Evolutionary conservation across 176 grass and related monocot species (phyloP).

Genomic region (Oryza punctata): DNA sequence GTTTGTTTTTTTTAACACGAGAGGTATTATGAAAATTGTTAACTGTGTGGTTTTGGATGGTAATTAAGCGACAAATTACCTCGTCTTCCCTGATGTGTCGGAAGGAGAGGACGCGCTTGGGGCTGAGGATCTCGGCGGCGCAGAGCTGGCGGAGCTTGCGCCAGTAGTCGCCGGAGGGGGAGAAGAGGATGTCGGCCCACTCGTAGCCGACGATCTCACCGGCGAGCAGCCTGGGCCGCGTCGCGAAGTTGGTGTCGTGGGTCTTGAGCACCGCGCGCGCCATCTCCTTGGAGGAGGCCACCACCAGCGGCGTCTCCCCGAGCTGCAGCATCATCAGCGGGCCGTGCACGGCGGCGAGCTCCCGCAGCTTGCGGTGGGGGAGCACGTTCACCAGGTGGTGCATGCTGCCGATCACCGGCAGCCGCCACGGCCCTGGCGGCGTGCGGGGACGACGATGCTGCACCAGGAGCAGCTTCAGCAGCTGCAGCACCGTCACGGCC

Average conservation of each 20-base stretch:
- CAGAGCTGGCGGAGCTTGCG: conserved; percentile 14
- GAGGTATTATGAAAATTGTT: too few species aligned
- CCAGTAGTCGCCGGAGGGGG: conserved; percentile 8
- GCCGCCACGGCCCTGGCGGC: conserved; percentile 3
- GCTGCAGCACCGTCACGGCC: neutral
- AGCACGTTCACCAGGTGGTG: conserved; percentile 16
- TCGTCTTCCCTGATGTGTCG: neutral
- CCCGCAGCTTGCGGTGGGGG: neutral
- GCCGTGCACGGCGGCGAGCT: conserved; percentile 9
- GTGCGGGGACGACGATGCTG: neutral
- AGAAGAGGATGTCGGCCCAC: conserved; percentile 16
- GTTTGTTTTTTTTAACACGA: too few species aligned
- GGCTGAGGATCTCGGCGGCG: neutral
- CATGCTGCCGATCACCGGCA: conserved; percentile 18
- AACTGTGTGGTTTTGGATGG: too few species aligned
- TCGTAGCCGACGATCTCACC: neutral
- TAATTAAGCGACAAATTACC: neutral
- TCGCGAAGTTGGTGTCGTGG: conserved; percentile 20
- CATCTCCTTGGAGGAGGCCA: conserved; percentile 8
- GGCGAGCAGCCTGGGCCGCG: conserved; percentile 5
- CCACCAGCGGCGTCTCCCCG: neutral
- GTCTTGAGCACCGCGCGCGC: conserved; percentile 24
- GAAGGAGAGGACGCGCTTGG: neutral
- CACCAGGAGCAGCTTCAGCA: neutral
- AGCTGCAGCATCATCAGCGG: conserved; percentile 14